Conservation (phyloP, 768 basidiomycete genomes). For the Termitomyces sp. region DNA sequence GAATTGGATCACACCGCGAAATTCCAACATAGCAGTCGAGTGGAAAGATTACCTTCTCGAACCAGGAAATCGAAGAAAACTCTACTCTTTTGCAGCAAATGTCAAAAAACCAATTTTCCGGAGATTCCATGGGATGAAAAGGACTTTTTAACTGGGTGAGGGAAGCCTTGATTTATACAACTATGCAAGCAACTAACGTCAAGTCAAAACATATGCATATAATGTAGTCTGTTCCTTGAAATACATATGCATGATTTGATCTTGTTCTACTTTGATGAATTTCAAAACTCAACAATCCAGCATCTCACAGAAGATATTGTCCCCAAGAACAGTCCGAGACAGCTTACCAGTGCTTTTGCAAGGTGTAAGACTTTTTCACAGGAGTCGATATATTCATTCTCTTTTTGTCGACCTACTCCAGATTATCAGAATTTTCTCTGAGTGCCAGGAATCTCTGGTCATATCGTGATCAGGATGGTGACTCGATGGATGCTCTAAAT, state of each 20-base stretch:
- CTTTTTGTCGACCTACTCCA: background rate
- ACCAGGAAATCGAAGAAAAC: background rate
- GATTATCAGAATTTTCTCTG: background rate
- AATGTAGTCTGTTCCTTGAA: background rate
- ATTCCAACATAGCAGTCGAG: background rate
- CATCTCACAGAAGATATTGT: background rate
- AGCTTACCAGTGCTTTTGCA: conserved; percentile 5
- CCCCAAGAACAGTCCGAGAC: background rate
- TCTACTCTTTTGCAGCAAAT: background rate
- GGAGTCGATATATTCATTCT: background rate
- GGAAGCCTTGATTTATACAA: background rate
- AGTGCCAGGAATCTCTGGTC: background rate
- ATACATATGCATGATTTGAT: background rate
- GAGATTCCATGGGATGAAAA: background rate
- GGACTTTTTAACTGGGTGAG: background rate
- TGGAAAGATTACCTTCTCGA: background rate
- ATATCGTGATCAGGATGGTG: background rate
- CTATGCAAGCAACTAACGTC: background rate
- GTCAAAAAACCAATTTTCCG: background rate
- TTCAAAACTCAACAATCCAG: background rate
- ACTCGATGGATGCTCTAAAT: background rate
- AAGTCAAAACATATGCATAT: background rate
- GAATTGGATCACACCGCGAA: background rate
- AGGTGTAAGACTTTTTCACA: background rate
- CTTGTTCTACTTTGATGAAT: conserved; percentile 1